Base-by-base conservation (phyloP, 2,329 filamentous ascomycete species). In the Fusarium brevicatenulatum region DNA sequence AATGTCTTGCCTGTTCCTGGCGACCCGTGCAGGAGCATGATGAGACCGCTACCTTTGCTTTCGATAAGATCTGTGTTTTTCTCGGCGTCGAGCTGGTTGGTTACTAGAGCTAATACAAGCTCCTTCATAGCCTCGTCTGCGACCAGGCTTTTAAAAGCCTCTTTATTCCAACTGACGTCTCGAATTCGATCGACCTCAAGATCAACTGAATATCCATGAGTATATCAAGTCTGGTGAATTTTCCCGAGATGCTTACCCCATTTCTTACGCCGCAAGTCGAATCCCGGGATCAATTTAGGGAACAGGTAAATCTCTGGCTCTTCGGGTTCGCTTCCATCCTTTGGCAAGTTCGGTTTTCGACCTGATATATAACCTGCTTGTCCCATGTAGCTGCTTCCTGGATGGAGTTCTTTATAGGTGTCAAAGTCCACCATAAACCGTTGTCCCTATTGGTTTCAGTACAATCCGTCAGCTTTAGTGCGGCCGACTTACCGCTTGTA, bases 1-100 rank as follows among this genome's bases (percentile, higher is more conserved):
- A 74, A 54, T 2, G 71, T 74, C 52, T 74, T 74, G 0, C 67
- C 67, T 2, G 54, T 59, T 42, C 60, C 60, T 9, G 60, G 54
- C 0, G 60, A 63, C 0, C 53, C 54, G 9, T 63, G 53, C 1
- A 63, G 16, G 1, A 68, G 55, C 44, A 70, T 63, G 1, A 70
- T 62, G 2, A 68, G 56, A 4, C 64, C 66, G 5, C 60, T 66
- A 0, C 66, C 66, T 7, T 68, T 69, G n/a, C 66, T 55, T 21
- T 68, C 49, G 9, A 68, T 67, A 3, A 69, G 66, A n/a, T 68
- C 63, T 13, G 65, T 70, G 11, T 57, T 56, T 7, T 42, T 60
- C 15, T 70, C 68, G 2, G 43, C 50, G 2, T 70, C 66, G 0
- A 70, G 39, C 3, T 70, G 68, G 18, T 69, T 70, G 2, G 66